Conservation (phyloP, 306 rosid genomes). For the Calophaca sinica region DNA sequence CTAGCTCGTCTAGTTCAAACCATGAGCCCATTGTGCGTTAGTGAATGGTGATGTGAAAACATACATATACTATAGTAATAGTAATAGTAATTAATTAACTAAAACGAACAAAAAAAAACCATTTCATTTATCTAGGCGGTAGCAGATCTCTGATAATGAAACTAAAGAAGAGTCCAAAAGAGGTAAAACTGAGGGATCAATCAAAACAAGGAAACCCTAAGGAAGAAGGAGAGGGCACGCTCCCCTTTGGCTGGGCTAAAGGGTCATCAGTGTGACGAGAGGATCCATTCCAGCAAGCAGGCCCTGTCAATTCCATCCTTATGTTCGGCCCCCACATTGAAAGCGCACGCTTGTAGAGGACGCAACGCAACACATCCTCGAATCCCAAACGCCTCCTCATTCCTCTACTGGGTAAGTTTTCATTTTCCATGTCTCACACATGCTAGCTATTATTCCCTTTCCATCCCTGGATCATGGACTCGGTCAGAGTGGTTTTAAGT, state of each 20-base stretch:
- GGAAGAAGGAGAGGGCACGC: background rate
- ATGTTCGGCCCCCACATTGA: conserved; percentile 51
- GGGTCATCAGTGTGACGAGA: background rate
- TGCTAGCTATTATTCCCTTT: conserved; percentile 47
- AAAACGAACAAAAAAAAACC: too few relatives aligned
- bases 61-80: too few relatives aligned
- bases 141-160: background rate
- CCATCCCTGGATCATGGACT: conserved; percentile 52
- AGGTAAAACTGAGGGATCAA: background rate
- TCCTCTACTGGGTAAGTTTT: conserved; percentile 41
- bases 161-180: conserved; percentile 22
- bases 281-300: background rate
- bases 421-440: conserved; percentile 32
- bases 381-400: conserved; percentile 41
- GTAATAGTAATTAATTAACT: too few relatives aligned
- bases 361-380: conserved; percentile 52
- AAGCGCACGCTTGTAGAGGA: conserved; percentile 61
- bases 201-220: conserved; percentile 28
- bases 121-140: background rate
- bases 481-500: conserved; percentile 56
- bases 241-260: background rate
- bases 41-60: too few relatives aligned
- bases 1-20: too few relatives aligned
- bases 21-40: too few relatives aligned
- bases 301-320: conserved; percentile 50